Percentiles rank a stretch among this genome's conserved stretches.
Evolutionary conservation across 179 eudicot genomes (phyloP).

Genomic region (Heliamphora pulchella): DNA sequence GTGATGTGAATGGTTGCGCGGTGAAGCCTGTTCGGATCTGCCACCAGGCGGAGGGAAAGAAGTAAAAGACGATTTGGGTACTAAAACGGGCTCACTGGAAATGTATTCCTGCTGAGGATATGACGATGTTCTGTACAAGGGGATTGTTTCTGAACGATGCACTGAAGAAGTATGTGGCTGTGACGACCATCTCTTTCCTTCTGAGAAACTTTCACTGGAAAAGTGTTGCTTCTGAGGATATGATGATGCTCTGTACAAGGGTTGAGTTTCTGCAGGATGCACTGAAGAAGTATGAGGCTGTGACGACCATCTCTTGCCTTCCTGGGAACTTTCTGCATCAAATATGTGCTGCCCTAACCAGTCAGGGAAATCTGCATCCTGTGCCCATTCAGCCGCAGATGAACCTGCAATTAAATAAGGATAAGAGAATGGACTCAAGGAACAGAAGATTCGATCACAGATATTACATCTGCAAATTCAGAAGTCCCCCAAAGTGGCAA

Average conservation of each 20-base stretch:
- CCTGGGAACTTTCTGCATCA: slow-evolving; percentile 42
- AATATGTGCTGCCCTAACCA: slow-evolving; percentile 53
- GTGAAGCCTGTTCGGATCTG: slow-evolving; percentile 56
- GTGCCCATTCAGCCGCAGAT: slow-evolving; percentile 67
- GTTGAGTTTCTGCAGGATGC: slow-evolving; percentile 37
- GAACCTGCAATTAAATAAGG: slow-evolving; percentile 46
- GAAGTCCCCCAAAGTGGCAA: neutral
- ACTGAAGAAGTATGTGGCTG: slow-evolving; percentile 33
- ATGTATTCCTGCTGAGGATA: slow-evolving; percentile 50
- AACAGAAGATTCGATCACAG: neutral
- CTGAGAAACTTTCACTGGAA: slow-evolving; percentile 48
- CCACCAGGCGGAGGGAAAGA: slow-evolving; percentile 75
- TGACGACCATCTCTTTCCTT: slow-evolving; percentile 51
- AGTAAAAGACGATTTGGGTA: slow-evolving; percentile 66
- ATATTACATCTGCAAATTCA: neutral
- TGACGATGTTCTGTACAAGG: slow-evolving; percentile 68
- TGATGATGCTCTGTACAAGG: slow-evolving; percentile 69
- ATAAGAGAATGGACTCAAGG: neutral
- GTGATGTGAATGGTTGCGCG: slow-evolving; percentile 39
- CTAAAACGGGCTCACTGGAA: slow-evolving; percentile 66
- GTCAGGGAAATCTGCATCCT: slow-evolving; percentile 51
- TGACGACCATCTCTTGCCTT: slow-evolving; percentile 63
- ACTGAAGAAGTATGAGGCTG: slow-evolving; percentile 46
- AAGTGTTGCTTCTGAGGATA: slow-evolving; percentile 45
- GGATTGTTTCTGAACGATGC: neutral